Percentiles rank a stretch among this genome's conserved stretches.
phyloP scores from a whole-genome alignment of 768 basidiomycete genomes.

The Tulasnella sp. region DNA sequence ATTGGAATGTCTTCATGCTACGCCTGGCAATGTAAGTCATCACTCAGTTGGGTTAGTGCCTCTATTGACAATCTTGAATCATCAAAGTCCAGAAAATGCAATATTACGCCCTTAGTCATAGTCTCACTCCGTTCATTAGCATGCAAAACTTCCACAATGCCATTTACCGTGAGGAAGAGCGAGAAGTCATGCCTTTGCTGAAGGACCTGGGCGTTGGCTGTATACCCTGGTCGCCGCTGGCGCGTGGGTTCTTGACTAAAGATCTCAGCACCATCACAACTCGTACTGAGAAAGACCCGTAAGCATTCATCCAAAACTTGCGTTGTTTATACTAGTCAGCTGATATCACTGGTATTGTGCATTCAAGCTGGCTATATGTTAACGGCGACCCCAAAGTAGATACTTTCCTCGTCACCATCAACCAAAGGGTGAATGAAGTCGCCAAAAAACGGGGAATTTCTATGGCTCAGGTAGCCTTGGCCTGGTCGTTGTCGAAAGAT shows the following conservation, averaged over 20 bases:
- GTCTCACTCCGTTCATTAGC: constrained; percentile 8
- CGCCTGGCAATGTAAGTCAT: constrained; percentile 23
- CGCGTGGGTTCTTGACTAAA: constrained; percentile 13
- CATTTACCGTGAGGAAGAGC: constrained; percentile 19
- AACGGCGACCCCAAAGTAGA: neutral
- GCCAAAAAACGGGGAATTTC: constrained; percentile 22
- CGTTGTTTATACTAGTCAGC: neutral
- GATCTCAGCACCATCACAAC: neutral
- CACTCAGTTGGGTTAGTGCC: neutral
- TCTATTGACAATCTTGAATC: neutral
- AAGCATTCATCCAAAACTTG: neutral
- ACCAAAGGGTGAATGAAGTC: constrained; percentile 20
- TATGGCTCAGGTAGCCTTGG: constrained; percentile 27
- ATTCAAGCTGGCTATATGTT: constrained; percentile 17
- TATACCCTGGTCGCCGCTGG: constrained; percentile 19
- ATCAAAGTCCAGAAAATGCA: constrained; percentile 11
- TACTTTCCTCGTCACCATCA: neutral
- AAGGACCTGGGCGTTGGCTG: constrained; percentile 17
- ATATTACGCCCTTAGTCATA: constrained; percentile 1
- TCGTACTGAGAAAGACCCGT: neutral
- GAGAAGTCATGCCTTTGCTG: constrained; percentile 18
- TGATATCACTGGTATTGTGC: neutral
- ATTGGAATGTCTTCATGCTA: constrained; percentile 28
- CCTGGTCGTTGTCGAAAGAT: constrained; percentile 22
- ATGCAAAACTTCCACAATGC: constrained; percentile 11